Conservation (phyloP, 352 stramenopile genomes). For the Phytophthora litchii region DNA sequence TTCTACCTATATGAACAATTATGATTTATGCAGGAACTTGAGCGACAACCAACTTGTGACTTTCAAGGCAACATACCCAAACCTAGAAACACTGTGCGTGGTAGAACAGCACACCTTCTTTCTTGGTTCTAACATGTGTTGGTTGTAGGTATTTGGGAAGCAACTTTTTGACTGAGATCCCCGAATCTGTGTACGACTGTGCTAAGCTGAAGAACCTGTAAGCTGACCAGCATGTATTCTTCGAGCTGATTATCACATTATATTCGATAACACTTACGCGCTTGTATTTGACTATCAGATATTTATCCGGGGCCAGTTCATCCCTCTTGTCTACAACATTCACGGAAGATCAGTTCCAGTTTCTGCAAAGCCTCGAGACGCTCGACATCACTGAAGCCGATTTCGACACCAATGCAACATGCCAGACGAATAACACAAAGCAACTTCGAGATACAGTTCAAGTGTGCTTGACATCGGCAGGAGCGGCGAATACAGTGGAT, state of each 20-base stretch:
- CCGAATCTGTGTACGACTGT: constrained; percentile 20
- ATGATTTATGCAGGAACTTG: constrained; percentile 17
- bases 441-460: constrained; percentile 29
- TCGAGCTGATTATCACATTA: neutral
- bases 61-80: constrained; percentile 54
- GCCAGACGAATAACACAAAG: constrained; percentile 37
- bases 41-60: constrained; percentile 26
- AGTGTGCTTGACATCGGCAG: constrained; percentile 31
- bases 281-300: constrained; percentile 4
- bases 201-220: constrained; percentile 32
- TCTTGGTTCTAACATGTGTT: constrained; percentile 4
- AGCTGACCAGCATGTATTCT: neutral
- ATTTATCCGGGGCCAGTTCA: constrained; percentile 11
- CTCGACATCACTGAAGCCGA: constrained; percentile 30
- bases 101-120: neutral
- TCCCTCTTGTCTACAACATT: constrained; percentile 31
- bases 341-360: constrained; percentile 44
- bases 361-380: constrained; percentile 45
- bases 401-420: constrained; percentile 33
- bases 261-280: too few relatives aligned
- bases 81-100: constrained; percentile 54
- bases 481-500: constrained; percentile 9
- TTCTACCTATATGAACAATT: constrained; percentile 3
- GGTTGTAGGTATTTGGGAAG: constrained; percentile 19
- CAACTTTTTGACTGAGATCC: constrained; percentile 33